Base-by-base conservation (phyloP, 176 grass and related monocot genomes). In the Aegilops sharonensis region DNA sequence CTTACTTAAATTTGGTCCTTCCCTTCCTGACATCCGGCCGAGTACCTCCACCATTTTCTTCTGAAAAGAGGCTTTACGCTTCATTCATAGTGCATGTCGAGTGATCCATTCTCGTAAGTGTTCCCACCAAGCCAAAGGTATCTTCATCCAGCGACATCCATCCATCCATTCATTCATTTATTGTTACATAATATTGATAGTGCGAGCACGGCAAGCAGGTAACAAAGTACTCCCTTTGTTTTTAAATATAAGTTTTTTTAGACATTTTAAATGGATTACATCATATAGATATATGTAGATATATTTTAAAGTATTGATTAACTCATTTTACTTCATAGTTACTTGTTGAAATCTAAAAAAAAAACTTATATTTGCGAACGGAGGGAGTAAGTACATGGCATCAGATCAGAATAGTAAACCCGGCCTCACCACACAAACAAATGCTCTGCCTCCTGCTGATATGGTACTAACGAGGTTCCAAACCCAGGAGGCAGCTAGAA, bases 21-120 rank as follows among this genome's bases (percentile, higher is more conserved):
- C 12, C 35, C 32, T 18, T 62, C 69, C 47, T 45, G 8, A 69
- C 21, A 75, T 48, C 70, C 48, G 21, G 88, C 21, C 12, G 3
- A 11, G 21, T 30, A n/a, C 27, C 15, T 66, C 77, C 77, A 32
- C 30, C 3, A 54, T 13, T 62, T 35, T 68, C 88, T 68, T 69
- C 78, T 50, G 62, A 31, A 85, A 85, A 63, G 50, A 54, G 15
- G 50, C 14, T 36, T 69, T 81, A 15, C 45, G 35, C n/a, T 37
- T 73, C 11, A 40, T 13, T 9, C 21, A 2, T 20, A 20, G 17
- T 3, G 50, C 50, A 54, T 18, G 4, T 42, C 31, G 21, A 30
- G 6, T 27, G 29, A 71, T 54, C 9, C 31, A 13, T 39, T 18
- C 15, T 18, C 15, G 15, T 27, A 74, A 12, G 6, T 34, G 70